Base-by-base conservation (phyloP, 1,284 basidiomycete species). In the Vanrija pseudolonga region DNA sequence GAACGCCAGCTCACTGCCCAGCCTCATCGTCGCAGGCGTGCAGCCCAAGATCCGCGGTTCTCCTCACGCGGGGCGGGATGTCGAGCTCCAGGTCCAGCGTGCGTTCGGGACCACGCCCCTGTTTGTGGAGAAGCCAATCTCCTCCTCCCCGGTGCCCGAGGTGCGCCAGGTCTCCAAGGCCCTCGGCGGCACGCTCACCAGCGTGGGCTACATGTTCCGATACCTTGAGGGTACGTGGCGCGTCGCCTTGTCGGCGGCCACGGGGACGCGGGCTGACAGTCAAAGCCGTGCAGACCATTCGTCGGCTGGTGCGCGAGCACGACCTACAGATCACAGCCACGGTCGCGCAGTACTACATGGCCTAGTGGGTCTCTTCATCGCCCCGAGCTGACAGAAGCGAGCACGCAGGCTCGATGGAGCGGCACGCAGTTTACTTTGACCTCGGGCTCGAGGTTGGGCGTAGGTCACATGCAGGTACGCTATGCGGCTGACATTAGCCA, bases 401-500 rank as follows among this genome's bases (percentile, higher is more conserved):
- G 32, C 32, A 32, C 12, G 32, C 32, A 2, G 32, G 32, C 9
- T 14, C 32, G 12, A 12, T 4, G 12, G 32, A 32, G 32, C 32
- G 32, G 6, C 8, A 32, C 32, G 32, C 32, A 9, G 32, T 9
- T 1, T 32, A 32, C 32, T 32, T 32, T 14, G 32, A 32, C 32
- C 32, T 32, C 32, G 32, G 12, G 9, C 4, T 32, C 32, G 32
- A 32, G 32, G 32, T 32, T 12, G 32, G 32, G 9, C 32, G 32
- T 32, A 76, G 78, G 18, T 81, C 26, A 26, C 26, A n/a, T n/a
- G n/a, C n/a, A n/a, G n/a, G n/a, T 82, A 82, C 78, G 80, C 72
- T 82, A 82, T 67, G 63, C 64, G 5, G 66, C 63, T 18, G 71
- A 72, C 45, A 66, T 78, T 46, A 69, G 82, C 42, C 76, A 77